Conservation (phyloP, 306 rosid species). For the Cyclanthera cordifolia region DNA sequence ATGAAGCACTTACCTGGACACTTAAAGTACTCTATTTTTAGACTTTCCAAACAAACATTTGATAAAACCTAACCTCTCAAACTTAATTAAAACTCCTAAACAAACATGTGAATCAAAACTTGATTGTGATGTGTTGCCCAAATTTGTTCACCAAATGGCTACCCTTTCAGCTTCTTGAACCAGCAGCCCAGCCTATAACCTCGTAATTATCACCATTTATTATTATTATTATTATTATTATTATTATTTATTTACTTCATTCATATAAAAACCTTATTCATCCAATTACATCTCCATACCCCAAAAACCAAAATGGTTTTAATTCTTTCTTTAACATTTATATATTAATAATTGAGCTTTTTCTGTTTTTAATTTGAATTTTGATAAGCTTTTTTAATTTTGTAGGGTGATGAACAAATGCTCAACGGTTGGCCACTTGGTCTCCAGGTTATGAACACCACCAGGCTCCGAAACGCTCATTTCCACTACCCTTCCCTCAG, state of each 20-base stretch:
- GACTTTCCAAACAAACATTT: too few species aligned
- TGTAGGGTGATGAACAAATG: slow-evolving; percentile 35
- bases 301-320: slow-evolving; percentile 31
- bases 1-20: too few species aligned
- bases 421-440: slow-evolving; percentile 80
- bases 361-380: not conserved
- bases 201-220: slow-evolving; percentile 5
- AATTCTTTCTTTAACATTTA: too few species aligned
- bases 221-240: too few species aligned
- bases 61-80: too few species aligned
- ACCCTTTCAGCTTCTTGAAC: not conserved
- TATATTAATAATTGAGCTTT: too few species aligned
- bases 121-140: not conserved
- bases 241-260: too few species aligned
- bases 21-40: too few species aligned
- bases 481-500: slow-evolving; percentile 40
- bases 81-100: too few species aligned
- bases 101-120: not conserved
- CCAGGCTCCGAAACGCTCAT: slow-evolving; percentile 35
- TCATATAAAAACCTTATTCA: not conserved
- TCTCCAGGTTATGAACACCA: slow-evolving; percentile 27
- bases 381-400: slow-evolving; percentile 2
- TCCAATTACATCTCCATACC: not conserved
- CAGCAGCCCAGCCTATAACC: not conserved
- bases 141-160: not conserved